Evolutionary conservation across 1,284 basidiomycete genomes (phyloP).

Genomic region (Sporisorium reilianum): DNA sequence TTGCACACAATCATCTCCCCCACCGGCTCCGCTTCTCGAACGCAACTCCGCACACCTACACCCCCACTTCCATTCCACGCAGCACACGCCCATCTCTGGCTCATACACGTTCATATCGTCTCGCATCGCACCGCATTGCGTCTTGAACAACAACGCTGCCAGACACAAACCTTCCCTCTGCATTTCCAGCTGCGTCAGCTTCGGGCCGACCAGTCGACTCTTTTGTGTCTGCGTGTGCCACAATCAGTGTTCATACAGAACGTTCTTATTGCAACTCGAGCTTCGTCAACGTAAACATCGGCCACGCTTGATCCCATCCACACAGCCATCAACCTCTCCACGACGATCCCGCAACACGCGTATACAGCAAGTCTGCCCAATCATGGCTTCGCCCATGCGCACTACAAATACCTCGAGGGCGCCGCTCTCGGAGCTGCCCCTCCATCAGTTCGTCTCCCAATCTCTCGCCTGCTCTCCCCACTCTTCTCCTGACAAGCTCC

Average conservation of each 20-base stretch:
- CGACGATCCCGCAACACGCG: background rate
- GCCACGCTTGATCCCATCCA: background rate
- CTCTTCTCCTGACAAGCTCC: slow-evolving; percentile 18
- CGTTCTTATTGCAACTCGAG: background rate
- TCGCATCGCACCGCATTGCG: background rate
- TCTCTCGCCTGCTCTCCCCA: slow-evolving; percentile 34
- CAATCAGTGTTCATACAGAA: background rate
- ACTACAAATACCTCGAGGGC: slow-evolving; percentile 18
- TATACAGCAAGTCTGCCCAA: background rate
- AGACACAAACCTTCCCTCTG: background rate
- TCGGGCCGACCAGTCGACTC: background rate
- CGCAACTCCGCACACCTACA: too few species aligned
- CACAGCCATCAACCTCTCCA: background rate
- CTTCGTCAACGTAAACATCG: slow-evolving; percentile 1
- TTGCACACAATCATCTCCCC: too few species aligned
- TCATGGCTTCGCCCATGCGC: slow-evolving; percentile 23
- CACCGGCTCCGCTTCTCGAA: too few species aligned
- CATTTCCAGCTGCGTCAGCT: background rate
- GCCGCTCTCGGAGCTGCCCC: slow-evolving; percentile 39
- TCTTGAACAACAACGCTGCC: background rate
- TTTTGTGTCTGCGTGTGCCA: background rate
- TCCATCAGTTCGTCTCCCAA: slow-evolving; percentile 40
- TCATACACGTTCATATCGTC: background rate
- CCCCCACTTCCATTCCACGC: too few species aligned
- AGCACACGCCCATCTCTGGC: too few species aligned